Conservation (phyloP, 345 rosid genomes). For the Nephelium lappaceum region DNA sequence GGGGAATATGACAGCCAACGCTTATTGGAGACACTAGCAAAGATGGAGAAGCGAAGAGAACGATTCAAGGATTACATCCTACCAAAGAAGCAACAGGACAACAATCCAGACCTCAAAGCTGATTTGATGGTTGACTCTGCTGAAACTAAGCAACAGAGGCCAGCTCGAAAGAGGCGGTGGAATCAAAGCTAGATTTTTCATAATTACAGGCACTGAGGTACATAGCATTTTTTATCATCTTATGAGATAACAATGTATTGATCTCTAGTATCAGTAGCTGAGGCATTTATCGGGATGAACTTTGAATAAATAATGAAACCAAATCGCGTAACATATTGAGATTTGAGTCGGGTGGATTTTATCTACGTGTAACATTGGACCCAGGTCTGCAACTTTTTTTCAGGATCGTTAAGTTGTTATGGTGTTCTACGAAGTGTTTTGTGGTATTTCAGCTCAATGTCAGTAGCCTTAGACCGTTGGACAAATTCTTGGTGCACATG, state of each 20-base stretch:
- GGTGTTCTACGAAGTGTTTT: background rate
- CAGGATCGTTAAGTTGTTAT: background rate
- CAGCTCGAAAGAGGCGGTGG: conserved; percentile 66
- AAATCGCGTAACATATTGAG: background rate
- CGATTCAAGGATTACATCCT: conserved; percentile 51
- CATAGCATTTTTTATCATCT: background rate
- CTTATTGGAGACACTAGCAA: conserved; percentile 52
- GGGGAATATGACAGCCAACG: conserved; percentile 36
- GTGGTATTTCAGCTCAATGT: background rate
- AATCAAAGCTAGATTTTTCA: conserved; percentile 34
- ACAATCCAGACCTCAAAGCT: conserved; percentile 20
- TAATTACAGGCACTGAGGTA: background rate
- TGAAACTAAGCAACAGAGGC: conserved; percentile 42
- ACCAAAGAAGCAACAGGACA: conserved; percentile 27
- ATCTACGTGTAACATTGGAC: background rate
- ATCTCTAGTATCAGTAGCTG: too few relatives aligned
- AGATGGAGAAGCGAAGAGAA: conserved; percentile 70
- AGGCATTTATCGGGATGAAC: background rate
- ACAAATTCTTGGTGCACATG: background rate
- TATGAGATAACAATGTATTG: background rate
- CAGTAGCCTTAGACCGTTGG: background rate
- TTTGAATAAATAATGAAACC: background rate
- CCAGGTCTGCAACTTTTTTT: background rate
- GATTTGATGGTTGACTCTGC: conserved; percentile 27
- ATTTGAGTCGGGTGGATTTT: background rate